These are phyloP conservation scores for Suillus cothurnatus DNA, from an alignment of 768 basidiomycete genomes.

Conservation along the genomic window DNA sequence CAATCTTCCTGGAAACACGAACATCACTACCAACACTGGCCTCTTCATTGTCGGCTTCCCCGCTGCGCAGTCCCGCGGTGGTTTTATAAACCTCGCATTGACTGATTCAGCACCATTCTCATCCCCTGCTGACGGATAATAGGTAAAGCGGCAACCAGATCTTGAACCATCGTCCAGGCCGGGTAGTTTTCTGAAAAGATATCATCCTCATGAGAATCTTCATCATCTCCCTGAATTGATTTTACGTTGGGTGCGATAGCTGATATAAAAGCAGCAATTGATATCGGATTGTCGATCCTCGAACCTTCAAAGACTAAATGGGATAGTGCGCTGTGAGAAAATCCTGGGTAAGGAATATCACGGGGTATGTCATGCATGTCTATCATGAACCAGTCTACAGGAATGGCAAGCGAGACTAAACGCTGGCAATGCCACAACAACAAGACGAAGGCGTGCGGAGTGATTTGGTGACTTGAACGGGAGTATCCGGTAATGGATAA, in stretches of 20 bases:
- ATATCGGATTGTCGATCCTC: neutral
- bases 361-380: neutral
- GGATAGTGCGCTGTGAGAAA: neutral
- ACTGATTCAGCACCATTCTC: neutral
- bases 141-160: too few relatives aligned
- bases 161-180: too few relatives aligned
- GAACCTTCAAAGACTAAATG: neutral
- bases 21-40: neutral
- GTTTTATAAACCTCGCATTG: too few relatives aligned
- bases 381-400: neutral
- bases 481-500: neutral
- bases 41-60: neutral
- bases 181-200: too few relatives aligned
- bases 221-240: slow-evolving; percentile 16
- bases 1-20: neutral
- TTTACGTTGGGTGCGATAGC: slow-evolving; percentile 30
- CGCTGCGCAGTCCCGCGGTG: neutral
- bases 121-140: neutral
- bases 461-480: neutral
- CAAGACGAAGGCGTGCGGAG: neutral
- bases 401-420: neutral
- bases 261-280: slow-evolving; percentile 28
- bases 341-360: neutral
- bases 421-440: slow-evolving; percentile 4
- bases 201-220: too few relatives aligned